Evolutionary conservation across 2,329 filamentous ascomycete genomes (phyloP).

Genomic region (Aspergillus sp.): DNA sequence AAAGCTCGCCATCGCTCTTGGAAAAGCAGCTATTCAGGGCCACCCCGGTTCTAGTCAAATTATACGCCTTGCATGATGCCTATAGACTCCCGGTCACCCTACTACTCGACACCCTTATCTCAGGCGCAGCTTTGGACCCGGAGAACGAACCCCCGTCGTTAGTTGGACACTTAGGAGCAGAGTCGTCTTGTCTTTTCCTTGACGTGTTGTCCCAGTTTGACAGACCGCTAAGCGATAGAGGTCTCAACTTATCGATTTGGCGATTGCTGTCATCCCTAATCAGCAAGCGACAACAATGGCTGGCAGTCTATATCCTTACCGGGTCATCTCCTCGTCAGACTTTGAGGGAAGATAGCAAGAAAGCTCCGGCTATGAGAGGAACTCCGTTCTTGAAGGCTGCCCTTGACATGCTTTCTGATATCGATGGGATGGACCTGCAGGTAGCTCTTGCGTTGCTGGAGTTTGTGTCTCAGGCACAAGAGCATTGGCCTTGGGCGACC

Average conservation of each 20-base stretch:
- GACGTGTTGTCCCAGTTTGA: constrained; percentile 74
- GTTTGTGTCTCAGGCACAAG: constrained; percentile 84
- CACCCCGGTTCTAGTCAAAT: constrained; percentile 70
- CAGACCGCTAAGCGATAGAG: constrained; percentile 65
- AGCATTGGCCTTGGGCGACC: constrained; percentile 94
- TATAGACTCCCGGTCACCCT: constrained; percentile 66
- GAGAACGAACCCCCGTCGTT: constrained; percentile 83
- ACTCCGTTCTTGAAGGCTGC: constrained; percentile 73
- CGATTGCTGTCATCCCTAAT: constrained; percentile 81
- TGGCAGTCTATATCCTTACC: constrained; percentile 88
- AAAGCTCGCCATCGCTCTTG: constrained; percentile 62
- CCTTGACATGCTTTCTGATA: constrained; percentile 64
- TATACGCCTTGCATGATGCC: constrained; percentile 67
- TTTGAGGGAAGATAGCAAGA: constrained; percentile 53
- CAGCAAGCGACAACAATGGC: constrained; percentile 89
- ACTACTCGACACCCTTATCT: constrained; percentile 70
- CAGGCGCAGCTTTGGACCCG: constrained; percentile 61
- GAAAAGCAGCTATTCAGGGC: constrained; percentile 79
- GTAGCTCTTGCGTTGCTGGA: constrained; percentile 75
- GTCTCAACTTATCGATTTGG: constrained; percentile 72
- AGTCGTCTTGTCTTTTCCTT: constrained; percentile 80
- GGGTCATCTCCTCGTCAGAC: constrained; percentile 79
- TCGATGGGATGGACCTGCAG: constrained; percentile 62
- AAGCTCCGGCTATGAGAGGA: constrained; percentile 48
- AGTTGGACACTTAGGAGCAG: constrained; percentile 81